Evolutionary conservation across 2,329 filamentous ascomycete genomes (phyloP), one percentile per base, ranked within the genome.

Genomic region (Pyricularia sp.): DNA sequence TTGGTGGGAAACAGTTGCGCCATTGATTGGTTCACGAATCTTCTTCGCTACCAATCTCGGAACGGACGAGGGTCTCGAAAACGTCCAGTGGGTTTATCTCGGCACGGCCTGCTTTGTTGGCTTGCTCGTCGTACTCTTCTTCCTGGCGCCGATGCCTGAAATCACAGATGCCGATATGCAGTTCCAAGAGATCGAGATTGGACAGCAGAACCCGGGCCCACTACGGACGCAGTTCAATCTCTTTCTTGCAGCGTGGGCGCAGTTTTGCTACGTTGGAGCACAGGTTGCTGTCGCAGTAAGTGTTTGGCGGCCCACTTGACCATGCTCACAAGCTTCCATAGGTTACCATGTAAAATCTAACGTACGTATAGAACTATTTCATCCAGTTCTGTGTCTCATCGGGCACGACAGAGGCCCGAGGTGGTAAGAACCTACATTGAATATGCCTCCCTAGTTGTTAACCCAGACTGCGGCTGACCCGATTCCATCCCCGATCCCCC

Each of bases 41-140:
- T 86, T 88, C 74, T 88, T 88, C 72, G 79, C 80, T 57, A 76
- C 82, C 63, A 81, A 79, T 0, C 76, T 79, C 40, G 76, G 81
- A 40, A 78, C 77, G 62, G 74, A 73, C 10, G 72, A 79, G n/a
- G 78, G 80, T 3, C 72, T 88, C 64, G 75, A 78, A 68, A 87
- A 82, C 64, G 84, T 87, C 9, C 85, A 88, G 71, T 88, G 84
- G 83, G 81, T 83, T 1, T 88, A 88, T 69, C 78, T 88, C 2
- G 84, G 82, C 4, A 84, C 87, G 35, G 85, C 84, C 2, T 77
- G 77, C 67, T 87, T 88, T 66, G 83, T 86, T 30, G 82, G 80
- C 67, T 65, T 81, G 10, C 77, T 88, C 1, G 80, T 83, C 0
- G 74, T 79, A 2, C 77, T 87, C 10, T 88, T 87, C 72, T 85